A percentile compares a stretch with the other conserved stretches of the same genome.
phyloP scores from a whole-genome alignment of 345 rosid species.

The Streptanthus diversifolius region DNA sequence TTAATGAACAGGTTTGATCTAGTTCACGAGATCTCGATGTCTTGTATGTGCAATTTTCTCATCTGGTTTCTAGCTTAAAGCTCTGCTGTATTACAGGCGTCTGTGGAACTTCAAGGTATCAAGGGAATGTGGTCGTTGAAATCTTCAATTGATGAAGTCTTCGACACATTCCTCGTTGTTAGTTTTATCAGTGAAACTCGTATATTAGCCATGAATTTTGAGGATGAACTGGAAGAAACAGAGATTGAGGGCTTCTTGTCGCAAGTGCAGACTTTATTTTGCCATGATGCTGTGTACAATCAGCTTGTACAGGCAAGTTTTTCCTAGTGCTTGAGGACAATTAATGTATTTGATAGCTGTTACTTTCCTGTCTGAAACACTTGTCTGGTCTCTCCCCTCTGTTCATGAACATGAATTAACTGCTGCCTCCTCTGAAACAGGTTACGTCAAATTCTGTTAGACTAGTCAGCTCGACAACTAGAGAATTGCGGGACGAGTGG shows the following conservation, averaged over 20 bases:
- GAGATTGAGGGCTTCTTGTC: slow-evolving; percentile 95
- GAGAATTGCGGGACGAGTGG: slow-evolving; percentile 80
- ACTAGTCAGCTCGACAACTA: slow-evolving; percentile 71
- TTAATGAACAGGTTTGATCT: slow-evolving; percentile 82
- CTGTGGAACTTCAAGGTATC: slow-evolving; percentile 99
- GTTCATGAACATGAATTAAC: not conserved
- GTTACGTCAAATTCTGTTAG: slow-evolving; percentile 89
- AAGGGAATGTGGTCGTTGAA: slow-evolving; percentile 99
- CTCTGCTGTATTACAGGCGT: slow-evolving; percentile 55
- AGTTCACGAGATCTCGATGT: not conserved
- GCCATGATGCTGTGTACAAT: slow-evolving; percentile 89
- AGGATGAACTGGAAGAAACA: slow-evolving; percentile 98
- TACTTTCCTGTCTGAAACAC: not conserved
- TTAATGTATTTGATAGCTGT: not conserved
- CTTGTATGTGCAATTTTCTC: not conserved
- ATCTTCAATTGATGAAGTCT: slow-evolving; percentile 91
- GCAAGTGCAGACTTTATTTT: slow-evolving; percentile 92
- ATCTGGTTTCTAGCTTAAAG: slow-evolving; percentile 3
- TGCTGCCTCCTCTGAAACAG: slow-evolving; percentile 40
- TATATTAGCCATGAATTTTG: slow-evolving; percentile 94
- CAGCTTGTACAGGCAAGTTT: slow-evolving; percentile 89
- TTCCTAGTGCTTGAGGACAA: not conserved
- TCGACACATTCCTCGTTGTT: slow-evolving; percentile 91
- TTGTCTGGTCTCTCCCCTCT: slow-evolving; percentile 5
- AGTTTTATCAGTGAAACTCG: slow-evolving; percentile 96